These are phyloP conservation scores for Penicillium occitanis DNA, from an alignment of 2,329 filamentous ascomycete genomes.

Conservation along the genomic window DNA sequence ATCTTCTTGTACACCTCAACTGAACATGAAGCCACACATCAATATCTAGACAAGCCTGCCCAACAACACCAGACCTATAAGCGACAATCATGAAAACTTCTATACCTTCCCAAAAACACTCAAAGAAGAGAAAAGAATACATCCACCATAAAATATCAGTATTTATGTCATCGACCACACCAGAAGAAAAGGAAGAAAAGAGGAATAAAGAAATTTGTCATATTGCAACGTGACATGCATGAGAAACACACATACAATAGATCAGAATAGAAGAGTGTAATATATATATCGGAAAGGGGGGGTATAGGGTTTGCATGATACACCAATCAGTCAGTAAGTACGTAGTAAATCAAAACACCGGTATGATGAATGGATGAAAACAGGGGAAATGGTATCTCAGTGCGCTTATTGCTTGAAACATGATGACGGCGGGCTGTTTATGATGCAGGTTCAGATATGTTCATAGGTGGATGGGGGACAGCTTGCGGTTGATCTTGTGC, in stretches of 20 bases:
- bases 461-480: constrained; percentile 12
- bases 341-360: constrained; percentile 7
- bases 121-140: neutral
- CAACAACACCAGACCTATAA: neutral
- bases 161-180: neutral
- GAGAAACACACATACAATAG: too few relatives aligned
- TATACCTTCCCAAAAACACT: neutral
- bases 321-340: neutral
- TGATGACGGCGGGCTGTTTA: neutral
- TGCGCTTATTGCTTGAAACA: neutral
- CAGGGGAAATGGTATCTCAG: neutral
- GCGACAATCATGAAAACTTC: neutral
- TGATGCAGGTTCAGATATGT: constrained; percentile 9
- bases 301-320: constrained; percentile 16
- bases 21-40: neutral
- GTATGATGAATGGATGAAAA: neutral
- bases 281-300: constrained; percentile 16
- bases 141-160: neutral
- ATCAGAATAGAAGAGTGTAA: neutral
- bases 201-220: neutral
- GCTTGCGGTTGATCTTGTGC: neutral
- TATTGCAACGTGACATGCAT: constrained; percentile 8
- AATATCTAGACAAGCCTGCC: neutral
- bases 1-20: neutral
- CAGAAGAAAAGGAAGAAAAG: neutral